These are phyloP conservation scores for Neurospora sp. DNA, from an alignment of 2,329 filamentous ascomycete genomes.

Conservation along the genomic window DNA sequence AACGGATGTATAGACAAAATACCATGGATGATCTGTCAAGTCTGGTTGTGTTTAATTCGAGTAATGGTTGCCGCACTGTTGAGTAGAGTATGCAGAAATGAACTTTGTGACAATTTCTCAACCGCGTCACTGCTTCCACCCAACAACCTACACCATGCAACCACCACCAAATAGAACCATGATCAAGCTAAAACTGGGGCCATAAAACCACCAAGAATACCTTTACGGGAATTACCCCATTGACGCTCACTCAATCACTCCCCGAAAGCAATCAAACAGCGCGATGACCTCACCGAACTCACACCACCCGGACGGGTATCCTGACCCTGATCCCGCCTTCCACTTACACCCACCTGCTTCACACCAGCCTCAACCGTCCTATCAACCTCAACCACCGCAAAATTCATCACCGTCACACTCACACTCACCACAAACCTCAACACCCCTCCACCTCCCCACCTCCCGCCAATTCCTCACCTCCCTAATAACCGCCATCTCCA, in stretches of 20 bases:
- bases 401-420: background rate
- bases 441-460: constrained; percentile 23
- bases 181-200: background rate
- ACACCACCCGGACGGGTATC: background rate
- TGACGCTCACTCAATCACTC: background rate
- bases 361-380: background rate
- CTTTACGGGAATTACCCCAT: background rate
- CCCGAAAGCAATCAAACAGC: background rate
- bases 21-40: background rate
- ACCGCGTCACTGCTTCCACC: background rate
- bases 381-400: background rate
- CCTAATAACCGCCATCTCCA: constrained; percentile 34
- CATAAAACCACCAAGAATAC: background rate
- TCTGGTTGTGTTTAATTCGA: background rate
- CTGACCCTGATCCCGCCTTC: background rate
- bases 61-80: background rate
- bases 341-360: background rate
- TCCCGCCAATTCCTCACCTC: constrained; percentile 37
- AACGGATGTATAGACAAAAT: background rate
- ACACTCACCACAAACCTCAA: background rate
- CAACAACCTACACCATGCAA: background rate
- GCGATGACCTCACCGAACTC: background rate
- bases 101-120: background rate
- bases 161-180: background rate
- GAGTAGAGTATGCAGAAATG: background rate